Conservation (phyloP, 192 early-diverging fungal species). For the Gonapodya prolifera region DNA sequence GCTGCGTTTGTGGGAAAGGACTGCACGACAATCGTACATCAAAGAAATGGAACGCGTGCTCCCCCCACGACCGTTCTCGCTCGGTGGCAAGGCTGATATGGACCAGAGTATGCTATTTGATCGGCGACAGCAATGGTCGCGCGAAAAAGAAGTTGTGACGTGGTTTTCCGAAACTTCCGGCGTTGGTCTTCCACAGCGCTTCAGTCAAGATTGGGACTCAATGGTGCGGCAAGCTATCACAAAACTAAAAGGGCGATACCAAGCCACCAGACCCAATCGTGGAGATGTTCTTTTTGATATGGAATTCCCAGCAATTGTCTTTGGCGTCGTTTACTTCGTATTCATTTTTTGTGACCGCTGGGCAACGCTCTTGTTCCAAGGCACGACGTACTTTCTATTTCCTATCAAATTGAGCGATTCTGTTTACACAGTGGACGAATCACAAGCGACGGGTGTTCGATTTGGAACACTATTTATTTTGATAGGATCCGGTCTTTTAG, state of each 20-base stretch:
- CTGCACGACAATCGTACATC: conserved; percentile 20
- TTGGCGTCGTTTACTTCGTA: conserved; percentile 28
- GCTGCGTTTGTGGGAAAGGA: conserved; percentile 21
- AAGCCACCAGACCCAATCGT: conserved; percentile 31
- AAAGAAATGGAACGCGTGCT: conserved; percentile 4
- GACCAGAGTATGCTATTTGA: conserved; percentile 9
- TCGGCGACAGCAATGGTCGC: conserved; percentile 15
- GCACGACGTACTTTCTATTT: conserved; percentile 13
- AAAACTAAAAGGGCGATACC: conserved; percentile 27
- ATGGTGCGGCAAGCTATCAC: conserved; percentile 22
- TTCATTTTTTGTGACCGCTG: conserved; percentile 27
- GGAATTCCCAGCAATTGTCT: conserved; percentile 25
- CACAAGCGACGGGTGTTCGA: conserved; percentile 15
- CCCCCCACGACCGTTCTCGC: neutral
- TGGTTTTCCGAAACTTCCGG: conserved; percentile 24
- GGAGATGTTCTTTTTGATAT: conserved; percentile 27
- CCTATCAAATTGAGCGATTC: neutral
- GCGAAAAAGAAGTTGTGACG: conserved; percentile 24
- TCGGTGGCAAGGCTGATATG: neutral
- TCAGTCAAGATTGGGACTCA: conserved; percentile 25
- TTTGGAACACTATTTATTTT: conserved; percentile 27
- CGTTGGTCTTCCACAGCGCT: conserved; percentile 15
- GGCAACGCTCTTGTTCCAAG: conserved; percentile 21
- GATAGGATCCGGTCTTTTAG: conserved; percentile 25
- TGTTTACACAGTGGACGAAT: neutral